Base-by-base conservation (phyloP, 257 asterid genomes). In the Cruciata laevipes region DNA sequence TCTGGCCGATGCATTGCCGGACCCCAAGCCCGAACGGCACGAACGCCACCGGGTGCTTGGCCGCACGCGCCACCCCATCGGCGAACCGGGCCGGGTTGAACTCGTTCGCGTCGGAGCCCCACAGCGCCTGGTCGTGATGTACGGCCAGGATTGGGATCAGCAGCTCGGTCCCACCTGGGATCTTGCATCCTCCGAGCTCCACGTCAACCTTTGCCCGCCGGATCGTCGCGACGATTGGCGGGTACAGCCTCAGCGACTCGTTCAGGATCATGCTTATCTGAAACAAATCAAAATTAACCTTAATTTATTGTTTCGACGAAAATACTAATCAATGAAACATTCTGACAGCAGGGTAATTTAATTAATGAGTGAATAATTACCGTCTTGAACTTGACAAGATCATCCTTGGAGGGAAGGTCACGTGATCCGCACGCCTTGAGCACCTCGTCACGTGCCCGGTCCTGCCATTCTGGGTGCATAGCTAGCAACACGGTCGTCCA, bases 401-500 rank as follows among this genome's bases (percentile, higher is more conserved):
- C 72, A 67, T 78, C 83, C 68, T 70, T 81, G 72, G 85, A 75
- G 62, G 85, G 85, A 14, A 75, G 24, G 71, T 69, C 74, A 81
- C 83, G 76, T 78, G 85, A 61, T 49, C 85, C 83, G 65, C 85
- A 81, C 77, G 79, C 83, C 64, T 75, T 78, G 70, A 78, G 72
- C 25, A 81, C 85, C 74, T 81, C 85, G 40, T 81, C 81, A 65
- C 85, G 83, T 78, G 83, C 85, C 63, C 24, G 70, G 53, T 65
- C 75, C 75, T 81, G 85, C 85, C 85, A 81, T 8, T 73, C 73
- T 59, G 83, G 85, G 77, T 81, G 77, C 85, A 81, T 81, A 4
- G 85, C 85, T 52, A 81, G 77, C 75, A 81, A 37, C 18, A 81
- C 79, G 67, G 85, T 81, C 38, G 83, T 81, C 85, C 85, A 81